Base-by-base conservation (phyloP, 176 grass and related monocot genomes). In the Guadua angustifolia region DNA sequence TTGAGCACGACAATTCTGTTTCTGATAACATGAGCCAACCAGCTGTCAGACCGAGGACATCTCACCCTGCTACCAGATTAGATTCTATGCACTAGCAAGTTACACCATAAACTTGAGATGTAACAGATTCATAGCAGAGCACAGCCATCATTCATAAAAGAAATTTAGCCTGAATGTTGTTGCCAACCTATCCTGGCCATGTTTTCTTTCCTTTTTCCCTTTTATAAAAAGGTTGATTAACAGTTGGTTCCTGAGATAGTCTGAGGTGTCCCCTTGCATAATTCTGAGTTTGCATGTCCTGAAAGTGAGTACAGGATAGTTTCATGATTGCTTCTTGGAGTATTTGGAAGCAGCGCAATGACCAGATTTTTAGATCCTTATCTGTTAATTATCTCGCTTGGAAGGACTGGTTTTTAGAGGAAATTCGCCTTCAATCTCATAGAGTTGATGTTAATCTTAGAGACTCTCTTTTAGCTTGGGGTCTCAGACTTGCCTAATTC, bases 1-100 rank as follows among this genome's bases (percentile, higher is more conserved):
- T 29, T 77, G 65, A 66, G 36, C 56, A 47, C 1, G 29, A 35
- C 25, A 68, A 29, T 52, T 77, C 52, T 82, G 57, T 60, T 72
- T 70, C 50, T 14, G 74, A 67, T 61, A 50, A 61, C 63, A 67
- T 52, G 51, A 42, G 60, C 74, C 29, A 79, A 78, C 40, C 58
- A 86, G 42, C 59, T 86, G 84, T 59, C 21, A 66, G 40, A 52
- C 26, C 4, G 38, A 73, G 73, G 79, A 72, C 39, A 73, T 73
- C 83, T 78, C 73, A 78, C 79, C 57, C 58, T 86, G 29, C 88
- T 86, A 86, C 59, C 32, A 42, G 66, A 83, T 79, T 74, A 83
- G 68, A 65, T 78, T 86, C 6, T 73, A 73, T 78, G 66, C 52
- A 29, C 47, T 65, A 60, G 73, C 40, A 78, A 73, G 59, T 67